Evolutionary conservation across 2,329 filamentous ascomycete species (phyloP), one percentile per base, ranked within the genome.

Genomic region (Aspergillus thermomutatus): DNA sequence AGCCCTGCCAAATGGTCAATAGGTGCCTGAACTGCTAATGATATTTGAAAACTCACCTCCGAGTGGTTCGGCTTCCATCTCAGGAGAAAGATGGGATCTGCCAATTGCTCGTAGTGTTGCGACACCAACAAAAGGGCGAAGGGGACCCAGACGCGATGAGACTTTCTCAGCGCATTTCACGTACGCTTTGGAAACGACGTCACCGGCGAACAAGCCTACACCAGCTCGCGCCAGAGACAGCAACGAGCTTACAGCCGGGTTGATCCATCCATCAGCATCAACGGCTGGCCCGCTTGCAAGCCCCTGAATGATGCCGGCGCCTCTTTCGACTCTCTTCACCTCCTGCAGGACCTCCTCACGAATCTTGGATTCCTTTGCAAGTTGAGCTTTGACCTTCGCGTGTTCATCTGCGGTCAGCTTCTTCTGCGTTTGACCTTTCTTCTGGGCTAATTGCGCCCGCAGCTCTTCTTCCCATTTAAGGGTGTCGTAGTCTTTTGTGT

Each of bases 401-500:
- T 88, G 88, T 68, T 99, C 93, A 37, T 97, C 94, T 0, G 90
- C 77, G 0, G 91, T 94, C 9, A 97, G 84, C 75, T 97, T 99
- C 78, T 92, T 93, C 66, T 91, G 86, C 58, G 90, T 85, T 48
- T 77, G 73, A 1, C 93, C 93, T 73, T 93, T 96, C 79, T 97
- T 99, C 70, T 90, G 83, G n/a, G 92, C 92, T 43, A 99, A 77
- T 66, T 97, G 91, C 41, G 86, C 83, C 56, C 92, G 83, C 7
- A 99, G 81, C 62, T 99, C 94, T 71, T 93, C 89, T 74, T 99
- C 94, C 94, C 95, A 99, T 74, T 96, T 97, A 43, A 97, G 76
- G 1, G 91, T 95, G 66, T 99, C 91, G 66, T 97, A 96, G 71
- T 97, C 94, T 72, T 96, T 97, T 50, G 86, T 88, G 67, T 91